Conservation (phyloP, 1,284 basidiomycete species). For the Leccinum colubrinum region DNA sequence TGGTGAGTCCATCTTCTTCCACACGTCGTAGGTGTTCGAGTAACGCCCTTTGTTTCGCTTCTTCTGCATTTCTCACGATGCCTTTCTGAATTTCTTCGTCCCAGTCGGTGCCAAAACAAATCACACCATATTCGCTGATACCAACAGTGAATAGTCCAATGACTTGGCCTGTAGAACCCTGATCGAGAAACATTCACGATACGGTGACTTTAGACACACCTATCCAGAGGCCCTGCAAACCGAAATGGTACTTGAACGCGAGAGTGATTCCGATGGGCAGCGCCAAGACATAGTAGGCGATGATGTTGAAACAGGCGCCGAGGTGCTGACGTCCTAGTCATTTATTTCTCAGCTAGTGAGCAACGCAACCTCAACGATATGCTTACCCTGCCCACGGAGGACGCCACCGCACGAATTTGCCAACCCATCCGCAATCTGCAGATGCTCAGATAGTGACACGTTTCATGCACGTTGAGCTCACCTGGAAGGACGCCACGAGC, state of each 20-base stretch:
- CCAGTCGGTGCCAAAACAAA: conserved; percentile 69
- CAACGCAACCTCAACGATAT: neutral
- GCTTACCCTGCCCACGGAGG: conserved; percentile 61
- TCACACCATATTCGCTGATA: conserved; percentile 60
- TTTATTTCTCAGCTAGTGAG: conserved; percentile 2
- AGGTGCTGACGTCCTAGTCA: conserved; percentile 65
- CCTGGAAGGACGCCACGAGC: conserved; percentile 77
- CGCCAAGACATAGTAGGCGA: conserved; percentile 77
- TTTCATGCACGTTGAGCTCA: conserved; percentile 22
- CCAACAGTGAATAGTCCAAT: conserved; percentile 72
- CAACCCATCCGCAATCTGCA: conserved; percentile 64
- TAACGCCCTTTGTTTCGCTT: conserved; percentile 40
- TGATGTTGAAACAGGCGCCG: conserved; percentile 69
- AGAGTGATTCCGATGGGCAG: conserved; percentile 69
- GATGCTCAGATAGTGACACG: neutral
- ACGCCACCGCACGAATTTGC: conserved; percentile 73
- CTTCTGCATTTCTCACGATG: conserved; percentile 47
- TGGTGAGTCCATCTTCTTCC: conserved; percentile 13
- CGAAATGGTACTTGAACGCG: conserved; percentile 55
- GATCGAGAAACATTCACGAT: neutral
- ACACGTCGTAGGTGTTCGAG: conserved; percentile 15
- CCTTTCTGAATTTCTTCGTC: conserved; percentile 56
- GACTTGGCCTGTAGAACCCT: conserved; percentile 55
- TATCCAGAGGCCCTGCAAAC: conserved; percentile 70
- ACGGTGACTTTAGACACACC: conserved; percentile 33